Conservation (phyloP, 2,329 filamentous ascomycete genomes). For the Colletotrichum sp. region DNA sequence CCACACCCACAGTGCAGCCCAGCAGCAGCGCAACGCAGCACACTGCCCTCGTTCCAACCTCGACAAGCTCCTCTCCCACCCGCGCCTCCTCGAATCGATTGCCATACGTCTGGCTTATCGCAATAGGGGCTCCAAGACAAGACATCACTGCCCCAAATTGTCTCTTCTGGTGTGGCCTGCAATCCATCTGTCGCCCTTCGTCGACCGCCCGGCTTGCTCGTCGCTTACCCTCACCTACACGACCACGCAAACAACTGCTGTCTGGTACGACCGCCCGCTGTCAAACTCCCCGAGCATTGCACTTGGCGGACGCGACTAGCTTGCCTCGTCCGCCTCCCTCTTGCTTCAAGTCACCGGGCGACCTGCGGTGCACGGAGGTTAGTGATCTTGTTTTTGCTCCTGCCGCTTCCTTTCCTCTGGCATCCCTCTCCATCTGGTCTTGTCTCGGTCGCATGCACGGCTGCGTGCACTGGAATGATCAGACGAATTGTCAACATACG, state of each 20-base stretch:
- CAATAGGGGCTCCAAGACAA: conserved; percentile 4
- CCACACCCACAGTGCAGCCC: not conserved
- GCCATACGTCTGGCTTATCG: not conserved
- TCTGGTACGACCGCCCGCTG: not conserved
- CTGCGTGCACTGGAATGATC: conserved; percentile 6
- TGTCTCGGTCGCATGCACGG: not conserved
- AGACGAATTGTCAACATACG: not conserved
- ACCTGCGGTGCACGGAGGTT: conserved; percentile 11
- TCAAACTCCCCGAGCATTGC: not conserved
- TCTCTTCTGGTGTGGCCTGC: not conserved
- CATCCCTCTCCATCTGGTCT: not conserved
- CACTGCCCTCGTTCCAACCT: not conserved
- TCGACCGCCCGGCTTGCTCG: not conserved
- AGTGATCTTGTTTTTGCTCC: not conserved
- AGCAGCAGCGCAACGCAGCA: not conserved
- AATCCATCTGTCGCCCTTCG: not conserved
- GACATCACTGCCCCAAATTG: not conserved
- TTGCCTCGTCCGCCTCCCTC: not conserved
- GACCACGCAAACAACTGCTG: not conserved
- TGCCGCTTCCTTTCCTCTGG: not conserved
- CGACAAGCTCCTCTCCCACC: not conserved
- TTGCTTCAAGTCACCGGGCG: not conserved
- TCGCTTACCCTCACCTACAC: not conserved
- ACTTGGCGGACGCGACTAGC: not conserved
- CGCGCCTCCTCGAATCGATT: not conserved